Percentiles rank a stretch among this genome's conserved stretches.
These are phyloP conservation scores for Turnera subulata DNA, from an alignment of 345 rosid species.

Conservation along the genomic window DNA sequence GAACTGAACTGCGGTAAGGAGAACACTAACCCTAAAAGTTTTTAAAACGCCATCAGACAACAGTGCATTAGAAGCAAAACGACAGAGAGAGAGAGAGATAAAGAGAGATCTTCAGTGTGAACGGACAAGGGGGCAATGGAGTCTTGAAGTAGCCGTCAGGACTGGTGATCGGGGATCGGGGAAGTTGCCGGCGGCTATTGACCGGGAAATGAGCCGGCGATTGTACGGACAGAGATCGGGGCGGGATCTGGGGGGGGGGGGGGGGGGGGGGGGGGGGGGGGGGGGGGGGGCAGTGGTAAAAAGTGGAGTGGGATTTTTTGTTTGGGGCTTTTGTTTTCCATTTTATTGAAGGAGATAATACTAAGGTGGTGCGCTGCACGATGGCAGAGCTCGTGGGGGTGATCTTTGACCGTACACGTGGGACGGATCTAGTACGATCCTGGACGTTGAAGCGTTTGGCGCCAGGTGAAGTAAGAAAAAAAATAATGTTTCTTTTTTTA, in stretches of 20 bases:
- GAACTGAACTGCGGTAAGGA: no score
- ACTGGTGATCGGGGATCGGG: conserved; percentile 12
- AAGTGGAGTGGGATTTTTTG: background rate
- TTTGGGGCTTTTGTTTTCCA: conserved; percentile 4
- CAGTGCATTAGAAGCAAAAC: background rate
- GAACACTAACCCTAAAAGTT: no score
- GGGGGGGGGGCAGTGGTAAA: background rate
- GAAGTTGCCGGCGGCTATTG: background rate
- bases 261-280: conserved; percentile 26
- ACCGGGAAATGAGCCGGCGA: conserved; percentile 21
- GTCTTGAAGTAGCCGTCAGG: conserved; percentile 1
- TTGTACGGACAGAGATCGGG: conserved; percentile 24
- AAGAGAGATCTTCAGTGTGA: background rate
- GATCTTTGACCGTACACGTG: conserved; percentile 38
- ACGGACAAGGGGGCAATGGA: background rate
- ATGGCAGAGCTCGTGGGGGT: conserved; percentile 16
- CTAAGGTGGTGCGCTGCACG: conserved; percentile 39
- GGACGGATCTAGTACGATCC: background rate
- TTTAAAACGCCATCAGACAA: no score
- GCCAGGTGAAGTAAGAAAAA: no score
- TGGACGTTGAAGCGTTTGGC: no score
- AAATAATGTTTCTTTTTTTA: no score
- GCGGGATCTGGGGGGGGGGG: conserved; percentile 26
- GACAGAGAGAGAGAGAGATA: background rate
- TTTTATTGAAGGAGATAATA: conserved; percentile 10